Percentiles rank a stretch among this genome's conserved stretches.
Conservation (phyloP, 2,329 filamentous ascomycete species). For the Fusarium sp. region DNA sequence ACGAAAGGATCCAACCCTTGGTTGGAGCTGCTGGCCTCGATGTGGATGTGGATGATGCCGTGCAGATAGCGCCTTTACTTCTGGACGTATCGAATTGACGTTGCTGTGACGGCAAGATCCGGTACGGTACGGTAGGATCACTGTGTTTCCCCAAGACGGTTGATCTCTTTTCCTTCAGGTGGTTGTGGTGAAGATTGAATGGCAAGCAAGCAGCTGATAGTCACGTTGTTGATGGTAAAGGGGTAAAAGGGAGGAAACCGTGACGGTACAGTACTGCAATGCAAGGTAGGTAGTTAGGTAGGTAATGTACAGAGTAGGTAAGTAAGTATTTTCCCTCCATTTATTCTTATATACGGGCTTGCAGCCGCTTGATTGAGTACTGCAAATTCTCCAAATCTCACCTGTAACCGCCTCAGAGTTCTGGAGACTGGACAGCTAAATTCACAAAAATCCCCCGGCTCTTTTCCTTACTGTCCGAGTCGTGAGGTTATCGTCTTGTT, state of each 20-base stretch:
- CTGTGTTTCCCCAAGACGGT: neutral
- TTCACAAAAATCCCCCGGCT: neutral
- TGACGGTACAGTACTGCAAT: neutral
- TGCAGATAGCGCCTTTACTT: constrained; percentile 17
- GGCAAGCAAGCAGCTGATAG: constrained; percentile 28
- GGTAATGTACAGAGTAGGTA: neutral
- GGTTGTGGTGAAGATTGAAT: neutral
- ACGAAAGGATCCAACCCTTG: constrained; percentile 8
- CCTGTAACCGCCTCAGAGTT: neutral
- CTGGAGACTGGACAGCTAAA: neutral
- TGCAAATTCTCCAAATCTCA: neutral
- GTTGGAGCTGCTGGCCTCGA: neutral
- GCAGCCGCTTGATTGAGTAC: neutral
- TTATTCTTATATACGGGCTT: constrained; percentile 34
- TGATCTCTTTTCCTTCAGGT: neutral
- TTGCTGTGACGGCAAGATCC: constrained; percentile 25
- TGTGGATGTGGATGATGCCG: constrained; percentile 20
- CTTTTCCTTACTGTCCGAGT: neutral
- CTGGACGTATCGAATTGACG: constrained; percentile 20
- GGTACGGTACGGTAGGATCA: neutral
- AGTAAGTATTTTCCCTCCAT: neutral
- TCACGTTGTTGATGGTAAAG: constrained; percentile 25
- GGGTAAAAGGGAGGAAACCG: neutral
- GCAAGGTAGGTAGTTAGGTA: neutral
- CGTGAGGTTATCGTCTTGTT: neutral